These are phyloP conservation scores for Salix udensis DNA, from an alignment of 345 rosid species.

Conservation along the genomic window DNA sequence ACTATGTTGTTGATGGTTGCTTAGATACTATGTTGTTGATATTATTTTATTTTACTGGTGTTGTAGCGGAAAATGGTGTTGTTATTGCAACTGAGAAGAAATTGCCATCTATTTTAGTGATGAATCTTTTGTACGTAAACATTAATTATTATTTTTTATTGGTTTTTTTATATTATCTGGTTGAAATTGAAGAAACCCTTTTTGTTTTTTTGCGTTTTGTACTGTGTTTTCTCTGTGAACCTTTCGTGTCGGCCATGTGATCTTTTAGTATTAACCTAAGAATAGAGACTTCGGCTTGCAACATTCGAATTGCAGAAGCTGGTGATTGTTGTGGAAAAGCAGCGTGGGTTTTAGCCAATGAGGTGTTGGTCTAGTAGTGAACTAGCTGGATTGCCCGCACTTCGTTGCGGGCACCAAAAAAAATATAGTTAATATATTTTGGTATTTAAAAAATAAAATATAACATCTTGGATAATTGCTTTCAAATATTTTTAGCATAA, in stretches of 20 bases:
- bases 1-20: too few species aligned
- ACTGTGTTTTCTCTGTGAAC: background rate
- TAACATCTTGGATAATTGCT: too few species aligned
- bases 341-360: background rate
- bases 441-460: too few species aligned
- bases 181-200: background rate
- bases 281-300: background rate
- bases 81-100: slow-evolving; percentile 93
- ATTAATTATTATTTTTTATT: background rate
- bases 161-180: background rate
- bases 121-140: slow-evolving; percentile 70
- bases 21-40: too few species aligned
- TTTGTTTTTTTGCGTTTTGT: background rate
- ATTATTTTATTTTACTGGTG: too few species aligned
- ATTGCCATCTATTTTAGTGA: slow-evolving; percentile 91
- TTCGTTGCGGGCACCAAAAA: too few species aligned
- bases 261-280: background rate
- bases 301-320: background rate
- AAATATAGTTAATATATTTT: too few species aligned
- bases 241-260: background rate
- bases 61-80: slow-evolving; percentile 82
- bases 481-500: too few species aligned
- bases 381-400: too few species aligned
- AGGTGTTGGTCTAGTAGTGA: background rate
- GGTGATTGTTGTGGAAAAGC: background rate